A percentile compares a stretch with the other conserved stretches of the same genome.
Evolutionary conservation across 2,329 filamentous ascomycete species (phyloP).

Genomic region (Colletotrichum australisinense): DNA sequence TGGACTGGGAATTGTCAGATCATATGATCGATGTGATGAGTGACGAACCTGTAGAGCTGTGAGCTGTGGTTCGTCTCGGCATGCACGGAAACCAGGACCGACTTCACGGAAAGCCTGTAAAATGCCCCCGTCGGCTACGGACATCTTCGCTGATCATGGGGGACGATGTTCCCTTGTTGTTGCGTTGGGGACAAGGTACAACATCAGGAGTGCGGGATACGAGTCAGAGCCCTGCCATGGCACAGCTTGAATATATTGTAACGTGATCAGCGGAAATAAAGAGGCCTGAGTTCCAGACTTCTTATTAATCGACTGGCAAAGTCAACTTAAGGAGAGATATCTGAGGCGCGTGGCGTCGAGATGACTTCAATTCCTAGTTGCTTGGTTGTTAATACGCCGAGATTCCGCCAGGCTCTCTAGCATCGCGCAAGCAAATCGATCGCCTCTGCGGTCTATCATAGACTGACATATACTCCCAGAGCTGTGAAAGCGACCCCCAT

Average conservation of each 20-base stretch:
- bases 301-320: background rate
- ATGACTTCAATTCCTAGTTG: background rate
- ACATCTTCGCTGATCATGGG: background rate
- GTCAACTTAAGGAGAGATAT: background rate
- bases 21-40: no score
- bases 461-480: no score
- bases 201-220: background rate
- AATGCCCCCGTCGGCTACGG: background rate
- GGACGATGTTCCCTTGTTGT: background rate
- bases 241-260: background rate
- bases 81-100: background rate
- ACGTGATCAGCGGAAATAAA: background rate
- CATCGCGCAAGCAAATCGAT: no score
- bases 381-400: background rate
- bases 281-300: background rate
- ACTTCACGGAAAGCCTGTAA: background rate
- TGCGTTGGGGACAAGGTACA: background rate
- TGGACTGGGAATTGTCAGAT: background rate
- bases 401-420: no score
- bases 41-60: background rate
- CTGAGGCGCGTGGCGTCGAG: background rate
- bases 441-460: fast-evolving
- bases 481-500: no score
- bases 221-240: background rate
- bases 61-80: background rate